Conservation (phyloP, 441 rosid genomes). For the Pelargonium cotyledonis region DNA sequence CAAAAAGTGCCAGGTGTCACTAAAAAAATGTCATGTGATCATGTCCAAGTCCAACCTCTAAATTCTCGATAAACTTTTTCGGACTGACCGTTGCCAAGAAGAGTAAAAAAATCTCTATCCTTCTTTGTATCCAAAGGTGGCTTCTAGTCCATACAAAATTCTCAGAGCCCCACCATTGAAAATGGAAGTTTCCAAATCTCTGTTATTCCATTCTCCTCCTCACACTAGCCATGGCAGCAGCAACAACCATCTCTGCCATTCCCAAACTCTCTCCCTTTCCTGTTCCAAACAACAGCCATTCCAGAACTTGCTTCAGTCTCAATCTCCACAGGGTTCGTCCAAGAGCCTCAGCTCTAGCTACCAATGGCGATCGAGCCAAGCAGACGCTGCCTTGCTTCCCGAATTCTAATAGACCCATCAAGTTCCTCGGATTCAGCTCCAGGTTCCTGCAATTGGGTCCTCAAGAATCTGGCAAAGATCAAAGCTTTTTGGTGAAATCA, state of each 20-base stretch:
- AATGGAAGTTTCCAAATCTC: conserved; percentile 21
- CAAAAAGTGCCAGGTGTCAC: neutral
- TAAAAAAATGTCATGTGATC: neutral
- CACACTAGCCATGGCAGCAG: conserved; percentile 40
- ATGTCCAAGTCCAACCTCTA: neutral
- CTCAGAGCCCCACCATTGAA: neutral
- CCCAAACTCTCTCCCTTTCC: conserved; percentile 20
- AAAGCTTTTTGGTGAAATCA: conserved; percentile 37
- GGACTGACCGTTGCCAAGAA: neutral
- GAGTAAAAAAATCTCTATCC: neutral
- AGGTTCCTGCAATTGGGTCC: conserved; percentile 43
- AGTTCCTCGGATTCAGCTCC: conserved; percentile 19
- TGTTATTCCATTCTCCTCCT: conserved; percentile 16
- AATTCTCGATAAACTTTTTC: neutral
- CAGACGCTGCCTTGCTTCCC: conserved; percentile 4
- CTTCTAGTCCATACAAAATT: conserved; percentile 40
- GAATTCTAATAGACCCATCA: conserved; percentile 15
- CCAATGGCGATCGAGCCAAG: conserved; percentile 22
- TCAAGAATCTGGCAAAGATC: conserved; percentile 20
- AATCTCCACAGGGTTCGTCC: conserved; percentile 2
- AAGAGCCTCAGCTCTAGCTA: conserved; percentile 14
- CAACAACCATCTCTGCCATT: conserved; percentile 23
- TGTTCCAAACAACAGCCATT: conserved; percentile 12
- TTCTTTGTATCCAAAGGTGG: conserved; percentile 1
- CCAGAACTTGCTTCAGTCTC: conserved; percentile 19